Base-by-base conservation (phyloP, 2,329 filamentous ascomycete genomes). In the Dothistroma septosporum region DNA sequence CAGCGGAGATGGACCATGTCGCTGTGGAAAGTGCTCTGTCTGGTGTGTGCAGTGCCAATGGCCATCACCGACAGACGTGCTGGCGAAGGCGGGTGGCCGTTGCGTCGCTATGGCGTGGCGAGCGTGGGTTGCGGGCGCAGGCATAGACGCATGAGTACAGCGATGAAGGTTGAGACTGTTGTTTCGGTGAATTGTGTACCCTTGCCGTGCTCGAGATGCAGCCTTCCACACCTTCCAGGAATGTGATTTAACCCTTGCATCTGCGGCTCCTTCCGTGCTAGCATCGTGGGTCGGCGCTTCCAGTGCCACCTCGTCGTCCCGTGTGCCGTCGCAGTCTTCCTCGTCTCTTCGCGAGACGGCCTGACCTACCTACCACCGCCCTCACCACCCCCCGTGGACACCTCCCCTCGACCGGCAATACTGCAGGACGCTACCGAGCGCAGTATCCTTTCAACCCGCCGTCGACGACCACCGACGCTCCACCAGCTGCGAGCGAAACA, bases 381-480 rank as follows among this genome's bases (percentile, higher is more conserved):
- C n/a, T 31, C 19, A 33, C 53, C 32, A 6, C 53, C 12, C 53
- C 12, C 35, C 41, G 53, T 46, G 35, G 32, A 33, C 50, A 35
- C 7, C 32, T 19, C 53, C 33, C 19, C 32, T 55, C 55, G 55
- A 57, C 55, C 46, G 55, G 55, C 53, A 28, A 31, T 49, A 49
- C 55, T 57, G 55, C 55, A 48, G 16, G 41, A 57, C 55, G 55
- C 11, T 57, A 53, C 1, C 9, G 55, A 57, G 16, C 55, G 55
- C 55, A 57, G 55, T 53, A 53, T 44, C 35, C 47, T 28, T 32
- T 55, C 53, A 48, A 55, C 28, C 28, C 53, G 60, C 58, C 58
- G 58, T 59, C 61, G 61, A 58, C 58, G 24, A 53, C 32, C 33
- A 9, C 35, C 28, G 31, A 11, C n/a, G 21, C 49, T 7, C 41